Percentiles rank a stretch among this genome's conserved stretches.
Evolutionary conservation across 257 asterid genomes (phyloP).

Genomic region (Gentiana dahurica): DNA sequence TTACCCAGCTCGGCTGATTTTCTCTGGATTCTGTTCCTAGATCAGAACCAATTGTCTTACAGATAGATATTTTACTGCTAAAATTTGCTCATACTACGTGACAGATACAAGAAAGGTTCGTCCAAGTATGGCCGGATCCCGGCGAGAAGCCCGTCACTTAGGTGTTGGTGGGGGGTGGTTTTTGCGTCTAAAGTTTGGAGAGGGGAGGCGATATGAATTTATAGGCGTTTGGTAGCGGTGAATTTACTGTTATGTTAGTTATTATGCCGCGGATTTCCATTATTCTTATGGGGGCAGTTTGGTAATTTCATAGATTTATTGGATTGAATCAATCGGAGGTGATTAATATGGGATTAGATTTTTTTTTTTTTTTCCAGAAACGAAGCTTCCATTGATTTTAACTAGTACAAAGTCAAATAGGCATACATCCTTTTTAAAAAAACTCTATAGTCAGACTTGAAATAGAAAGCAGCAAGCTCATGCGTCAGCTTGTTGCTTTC

Average conservation of each 20-base stretch:
- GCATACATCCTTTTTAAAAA: too few relatives aligned
- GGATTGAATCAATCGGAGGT: conserved; percentile 11
- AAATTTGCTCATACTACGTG: background rate
- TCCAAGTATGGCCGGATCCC: background rate
- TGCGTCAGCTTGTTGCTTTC: too few relatives aligned
- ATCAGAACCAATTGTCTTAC: background rate
- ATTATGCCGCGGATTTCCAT: background rate
- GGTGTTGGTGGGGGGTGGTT: conserved; percentile 8
- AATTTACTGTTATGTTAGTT: conserved; percentile 25
- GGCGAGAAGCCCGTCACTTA: conserved; percentile 13
- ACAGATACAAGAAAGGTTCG: too few relatives aligned
- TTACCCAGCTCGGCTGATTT: conserved; percentile 47
- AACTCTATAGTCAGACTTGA: too few relatives aligned
- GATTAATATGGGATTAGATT: conserved; percentile 38
- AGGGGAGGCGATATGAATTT: conserved; percentile 18
- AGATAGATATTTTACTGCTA: background rate
- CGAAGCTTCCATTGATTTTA: conserved; percentile 14
- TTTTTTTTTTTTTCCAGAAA: conserved; percentile 7
- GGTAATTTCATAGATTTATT: conserved; percentile 15
- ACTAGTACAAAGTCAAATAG: conserved; percentile 27
- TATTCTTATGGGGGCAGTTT: conserved; percentile 1
- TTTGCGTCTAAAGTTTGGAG: conserved; percentile 41
- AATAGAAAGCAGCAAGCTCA: too few relatives aligned
- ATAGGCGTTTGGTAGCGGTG: background rate
- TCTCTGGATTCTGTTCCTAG: background rate